Evolutionary conservation across 495 filamentous ascomycete species (phyloP), one percentile per base, ranked within the genome.

Genomic region (Terfezia boudieri): DNA sequence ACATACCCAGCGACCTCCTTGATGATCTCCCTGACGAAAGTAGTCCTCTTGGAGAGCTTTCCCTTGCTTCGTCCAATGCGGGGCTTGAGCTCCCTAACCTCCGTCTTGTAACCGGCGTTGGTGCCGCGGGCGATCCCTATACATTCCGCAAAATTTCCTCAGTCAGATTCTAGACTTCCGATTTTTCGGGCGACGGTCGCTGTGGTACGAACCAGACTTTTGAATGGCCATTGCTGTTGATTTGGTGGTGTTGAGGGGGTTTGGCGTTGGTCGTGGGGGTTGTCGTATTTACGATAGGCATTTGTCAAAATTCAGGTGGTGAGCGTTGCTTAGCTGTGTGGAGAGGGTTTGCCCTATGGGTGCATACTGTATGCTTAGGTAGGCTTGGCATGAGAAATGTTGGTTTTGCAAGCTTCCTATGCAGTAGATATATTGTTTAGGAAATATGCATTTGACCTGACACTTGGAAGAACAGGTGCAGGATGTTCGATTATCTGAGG

Each of bases 61-160:
- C 90, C 90, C 76, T 94, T 94, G 69, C 78, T 83, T 58, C 83
- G 77, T 66, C 84, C 90, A 67, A 93, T 80, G 63, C 83, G 78
- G 67, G 79, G 80, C 77, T 93, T 93, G 69, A 77, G 73, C 68
- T 81, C 80, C 67, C 85, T 78, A 60, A 84, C 73, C 61, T 86
- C 94, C 71, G 88, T 88, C 81, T 94, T 93, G 73, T 90, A 83
- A 68, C 88, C 88, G 69, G 77, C 80, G 74, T 95, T 93, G 66
- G 86, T 68, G 67, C 88, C 88, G 67, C 80, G 72, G 71, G 78
- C 73, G 65, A 94, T 75, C 71, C 84, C 84, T 65, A 53, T 38
- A 37, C 43, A 58, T 46, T 38, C 59, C 53, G 53, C 51, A 10
- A n/a, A 35, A 57, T 35, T 36, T 51, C 52, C n/a, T 49, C 58